Evolutionary conservation across 2,329 filamentous ascomycete species (phyloP).

Genomic region (Sporothrix protearum): DNA sequence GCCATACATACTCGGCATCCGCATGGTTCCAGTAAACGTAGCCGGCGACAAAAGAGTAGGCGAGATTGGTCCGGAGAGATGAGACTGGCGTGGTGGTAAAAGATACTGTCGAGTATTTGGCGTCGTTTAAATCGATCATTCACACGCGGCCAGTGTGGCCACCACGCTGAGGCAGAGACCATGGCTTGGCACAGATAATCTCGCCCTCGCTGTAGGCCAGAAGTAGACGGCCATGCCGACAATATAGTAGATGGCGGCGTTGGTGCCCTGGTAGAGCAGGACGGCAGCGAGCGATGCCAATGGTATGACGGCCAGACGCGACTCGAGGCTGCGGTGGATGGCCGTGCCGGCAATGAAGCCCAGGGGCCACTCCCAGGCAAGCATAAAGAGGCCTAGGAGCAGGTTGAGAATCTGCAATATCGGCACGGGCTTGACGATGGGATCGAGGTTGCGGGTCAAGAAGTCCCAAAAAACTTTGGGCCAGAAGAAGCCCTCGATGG

Average conservation of each 20-base stretch:
- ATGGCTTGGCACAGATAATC: conserved; percentile 67
- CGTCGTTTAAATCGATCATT: background rate
- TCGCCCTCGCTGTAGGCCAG: conserved; percentile 96
- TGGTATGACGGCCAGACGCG: conserved; percentile 77
- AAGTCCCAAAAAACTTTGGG: conserved; percentile 99
- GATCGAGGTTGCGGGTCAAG: conserved; percentile 82
- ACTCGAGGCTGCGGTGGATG: conserved; percentile 83
- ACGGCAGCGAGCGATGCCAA: conserved; percentile 69
- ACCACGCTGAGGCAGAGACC: conserved; percentile 62
- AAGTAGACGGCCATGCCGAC: conserved; percentile 86
- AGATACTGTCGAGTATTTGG: background rate
- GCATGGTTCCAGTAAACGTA: background rate
- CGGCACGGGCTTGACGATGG: conserved; percentile 80
- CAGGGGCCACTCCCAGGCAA: conserved; percentile 91
- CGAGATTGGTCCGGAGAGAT: conserved; percentile 1
- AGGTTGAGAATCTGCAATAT: conserved; percentile 88
- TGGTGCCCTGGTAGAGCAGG: conserved; percentile 87
- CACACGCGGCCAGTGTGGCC: conserved; percentile 26
- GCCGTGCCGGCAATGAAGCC: conserved; percentile 69
- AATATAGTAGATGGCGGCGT: conserved; percentile 87
- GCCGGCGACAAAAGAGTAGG: background rate
- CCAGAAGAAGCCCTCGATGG: conserved; percentile 90
- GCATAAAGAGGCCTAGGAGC: conserved; percentile 69
- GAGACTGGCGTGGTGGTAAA: background rate
- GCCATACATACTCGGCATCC: background rate